These are phyloP conservation scores for Erodium trifolium DNA, from an alignment of 441 rosid species.

Conservation along the genomic window DNA sequence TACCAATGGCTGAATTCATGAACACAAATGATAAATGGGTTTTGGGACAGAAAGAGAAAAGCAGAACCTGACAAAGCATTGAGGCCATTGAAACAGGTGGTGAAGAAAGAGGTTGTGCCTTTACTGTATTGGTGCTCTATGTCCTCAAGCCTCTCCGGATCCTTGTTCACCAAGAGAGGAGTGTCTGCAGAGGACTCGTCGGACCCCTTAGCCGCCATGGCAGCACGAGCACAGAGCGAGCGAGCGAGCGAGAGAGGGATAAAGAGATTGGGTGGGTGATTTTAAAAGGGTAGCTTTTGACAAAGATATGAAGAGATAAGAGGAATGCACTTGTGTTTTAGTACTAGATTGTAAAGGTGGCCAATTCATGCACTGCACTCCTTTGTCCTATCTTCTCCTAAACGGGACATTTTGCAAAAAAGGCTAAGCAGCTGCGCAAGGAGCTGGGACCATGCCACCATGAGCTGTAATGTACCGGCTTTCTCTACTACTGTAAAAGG, in stretches of 20 bases:
- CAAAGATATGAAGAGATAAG: not conserved
- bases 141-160: not conserved
- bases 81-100: constrained; percentile 19
- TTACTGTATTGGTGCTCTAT: not conserved
- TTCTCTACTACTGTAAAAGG: too few relatives aligned
- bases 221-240: too few relatives aligned
- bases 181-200: too few relatives aligned
- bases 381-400: not conserved
- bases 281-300: not conserved
- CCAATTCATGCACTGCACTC: not conserved
- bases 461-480: not conserved
- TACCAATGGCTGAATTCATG: not conserved
- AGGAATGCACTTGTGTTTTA: not conserved
- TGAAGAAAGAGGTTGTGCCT: not conserved
- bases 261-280: not conserved
- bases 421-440: not conserved
- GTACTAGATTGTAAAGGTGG: not conserved
- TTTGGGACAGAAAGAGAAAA: not conserved
- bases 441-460: not conserved
- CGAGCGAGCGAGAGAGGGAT: not conserved
- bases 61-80: constrained; percentile 15
- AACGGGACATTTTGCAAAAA: not conserved
- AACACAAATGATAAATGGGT: not conserved
- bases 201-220: not conserved
- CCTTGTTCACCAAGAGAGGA: not conserved